Conservation (phyloP, 139 green algal genomes). For the Chlorella vulgaris region DNA sequence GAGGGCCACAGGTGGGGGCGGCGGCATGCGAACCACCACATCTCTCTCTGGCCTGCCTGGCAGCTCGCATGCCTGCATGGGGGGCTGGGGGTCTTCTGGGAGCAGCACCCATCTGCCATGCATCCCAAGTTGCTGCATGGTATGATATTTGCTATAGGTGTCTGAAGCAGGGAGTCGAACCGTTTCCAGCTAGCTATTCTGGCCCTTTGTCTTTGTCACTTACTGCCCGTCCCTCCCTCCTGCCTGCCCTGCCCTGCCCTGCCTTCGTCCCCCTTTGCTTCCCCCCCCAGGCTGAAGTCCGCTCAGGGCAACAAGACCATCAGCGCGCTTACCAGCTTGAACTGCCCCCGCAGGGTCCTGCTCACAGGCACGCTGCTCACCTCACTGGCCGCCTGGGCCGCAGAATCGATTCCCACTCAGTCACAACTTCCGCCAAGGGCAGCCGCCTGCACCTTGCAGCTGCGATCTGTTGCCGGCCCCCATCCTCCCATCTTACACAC, state of each 20-base stretch:
- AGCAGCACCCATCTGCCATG: too few species aligned
- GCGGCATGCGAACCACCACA: background rate
- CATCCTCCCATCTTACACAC: background rate
- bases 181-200: too few species aligned
- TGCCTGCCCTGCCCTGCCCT: background rate
- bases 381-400: conserved; percentile 79
- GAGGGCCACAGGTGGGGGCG: conserved; percentile 72
- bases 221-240: too few species aligned
- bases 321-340: conserved; percentile 39
- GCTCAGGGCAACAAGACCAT: conserved; percentile 87
- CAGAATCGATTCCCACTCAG: background rate
- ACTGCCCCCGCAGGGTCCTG: conserved; percentile 73
- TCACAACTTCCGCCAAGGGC: too few species aligned
- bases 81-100: too few species aligned
- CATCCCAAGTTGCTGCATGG: too few species aligned
- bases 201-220: too few species aligned
- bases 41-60: background rate
- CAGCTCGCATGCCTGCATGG: too few species aligned
- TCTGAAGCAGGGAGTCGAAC: background rate
- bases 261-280: background rate
- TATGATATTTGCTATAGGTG: background rate
- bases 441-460: too few species aligned
- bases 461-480: background rate
- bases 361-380: conserved; percentile 80
- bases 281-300: conserved; percentile 68